Evolutionary conservation across 1,139 yeast genomes (phyloP), one percentile per base, ranked within the genome.

Genomic region (Candida frijolesensis): DNA sequence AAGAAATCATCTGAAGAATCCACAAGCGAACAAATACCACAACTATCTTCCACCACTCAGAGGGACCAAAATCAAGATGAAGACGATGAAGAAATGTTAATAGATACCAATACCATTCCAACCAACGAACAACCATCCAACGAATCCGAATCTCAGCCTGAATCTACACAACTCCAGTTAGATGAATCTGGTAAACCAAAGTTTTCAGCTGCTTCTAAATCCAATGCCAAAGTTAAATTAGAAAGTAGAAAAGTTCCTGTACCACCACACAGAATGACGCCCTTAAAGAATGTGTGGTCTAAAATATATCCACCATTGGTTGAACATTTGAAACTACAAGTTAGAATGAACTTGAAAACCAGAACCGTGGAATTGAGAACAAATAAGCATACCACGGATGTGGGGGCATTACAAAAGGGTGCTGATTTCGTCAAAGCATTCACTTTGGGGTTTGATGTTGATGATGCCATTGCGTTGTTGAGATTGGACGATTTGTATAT

Each of bases 191-290:
- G 98, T 43, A 88, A 89, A 62, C 98, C 98, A 45, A 84, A 86
- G 62, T 94, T 94, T 65, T 78, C 87, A 32, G 83, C 95, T 5
- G 95, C 92, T 29, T 77, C 85, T 14, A 78, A 80, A 52, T 65
- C 85, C 3, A 82, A 83, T n/a, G 79, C 77, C 72, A 82, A 80
- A 57, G 95, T 90, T 35, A 89, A 89, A 68, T 76, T 85, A 53
- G 97, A 91, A 67, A 79, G 87, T 52, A 82, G 98, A 72, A 91
- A 91, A 65, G 89, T 95, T 12, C 83, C 96, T 8, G 95, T 94
- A 34, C 99, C 99, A 37, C 98, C 97, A 32, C 98, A 94, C 67
- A 82, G 99, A 76, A 86, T 94, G 90, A 81, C 96, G 1, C 98
- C 99, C 12, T 79, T 94, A 61, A 88, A 91, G 68, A 82, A 83